phyloP scores from a whole-genome alignment of 2,329 filamentous ascomycete species.

The Ploettnerulaceae sp. region DNA sequence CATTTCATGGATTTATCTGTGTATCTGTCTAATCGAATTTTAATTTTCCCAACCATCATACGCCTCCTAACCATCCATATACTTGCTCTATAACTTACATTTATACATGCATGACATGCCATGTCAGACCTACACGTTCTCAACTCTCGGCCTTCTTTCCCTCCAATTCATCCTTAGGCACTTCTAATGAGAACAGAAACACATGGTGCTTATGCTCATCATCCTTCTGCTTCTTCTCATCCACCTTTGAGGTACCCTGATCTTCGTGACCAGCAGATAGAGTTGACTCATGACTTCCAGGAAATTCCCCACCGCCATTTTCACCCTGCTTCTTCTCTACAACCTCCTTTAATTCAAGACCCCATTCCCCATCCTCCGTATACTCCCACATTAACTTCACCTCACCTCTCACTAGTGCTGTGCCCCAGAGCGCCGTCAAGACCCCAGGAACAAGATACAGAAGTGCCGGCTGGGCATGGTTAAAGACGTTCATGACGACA shows the following conservation, averaged over 20 bases:
- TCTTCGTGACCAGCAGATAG: background rate
- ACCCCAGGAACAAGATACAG: conserved; percentile 90
- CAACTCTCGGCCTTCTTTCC: conserved; percentile 5
- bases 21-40: background rate
- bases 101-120: background rate
- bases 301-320: conserved; percentile 1
- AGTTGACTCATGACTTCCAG: background rate
- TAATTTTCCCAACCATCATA: background rate
- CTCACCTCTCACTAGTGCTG: conserved; percentile 67
- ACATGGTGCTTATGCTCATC: conserved; percentile 27
- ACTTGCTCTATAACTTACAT: background rate
- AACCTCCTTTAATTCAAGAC: conserved; percentile 34
- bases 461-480: conserved; percentile 83
- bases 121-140: background rate
- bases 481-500: conserved; percentile 68
- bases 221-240: conserved; percentile 9
- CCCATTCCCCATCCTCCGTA: conserved; percentile 62
- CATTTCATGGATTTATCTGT: background rate
- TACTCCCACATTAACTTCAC: conserved; percentile 73
- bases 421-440: conserved; percentile 68
- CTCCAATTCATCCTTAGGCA: conserved; percentile 15
- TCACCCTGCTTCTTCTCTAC: conserved; percentile 12
- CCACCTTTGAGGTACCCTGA: conserved; percentile 3
- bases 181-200: conserved; percentile 30
- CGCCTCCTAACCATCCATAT: conserved; percentile 2